Evolutionary conservation across 169 alveolate genomes (phyloP).

Genomic region (Neospora caninum): DNA sequence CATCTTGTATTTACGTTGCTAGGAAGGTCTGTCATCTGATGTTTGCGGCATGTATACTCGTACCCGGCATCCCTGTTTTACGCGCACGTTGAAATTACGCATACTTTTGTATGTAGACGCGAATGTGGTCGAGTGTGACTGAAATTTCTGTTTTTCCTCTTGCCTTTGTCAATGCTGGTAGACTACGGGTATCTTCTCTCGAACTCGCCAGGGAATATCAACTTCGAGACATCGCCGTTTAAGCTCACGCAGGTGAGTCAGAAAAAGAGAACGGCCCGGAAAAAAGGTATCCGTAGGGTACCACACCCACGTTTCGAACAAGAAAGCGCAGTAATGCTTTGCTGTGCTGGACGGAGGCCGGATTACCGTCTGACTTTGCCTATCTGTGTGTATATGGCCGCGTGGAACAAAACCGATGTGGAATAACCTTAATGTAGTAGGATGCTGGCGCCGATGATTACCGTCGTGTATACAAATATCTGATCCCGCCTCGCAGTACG

Average conservation of each 20-base stretch:
- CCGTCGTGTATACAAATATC: too few relatives aligned
- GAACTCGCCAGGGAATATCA: constrained; percentile 96
- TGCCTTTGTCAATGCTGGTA: not conserved
- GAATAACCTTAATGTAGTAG: too few relatives aligned
- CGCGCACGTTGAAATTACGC: not conserved
- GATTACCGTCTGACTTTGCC: too few relatives aligned
- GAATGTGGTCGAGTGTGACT: constrained; percentile 15
- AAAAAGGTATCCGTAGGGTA: not conserved
- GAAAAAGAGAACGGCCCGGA: not conserved
- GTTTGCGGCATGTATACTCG: too few relatives aligned
- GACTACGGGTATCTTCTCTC: constrained; percentile 95
- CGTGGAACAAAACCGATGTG: too few relatives aligned
- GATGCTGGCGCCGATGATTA: too few relatives aligned
- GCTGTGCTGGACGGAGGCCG: too few relatives aligned
- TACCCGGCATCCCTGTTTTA: too few relatives aligned
- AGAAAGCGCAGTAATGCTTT: not conserved
- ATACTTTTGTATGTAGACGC: not conserved
- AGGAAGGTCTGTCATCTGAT: too few relatives aligned
- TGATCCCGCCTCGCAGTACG: too few relatives aligned
- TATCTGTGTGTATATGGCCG: not conserved
- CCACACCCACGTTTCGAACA: not conserved
- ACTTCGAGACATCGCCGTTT: constrained; percentile 96
- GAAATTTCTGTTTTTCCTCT: not conserved
- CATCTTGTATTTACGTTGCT: too few relatives aligned
- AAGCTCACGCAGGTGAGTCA: constrained; percentile 86